Evolutionary conservation across 164 flowering plant species (phyloP).

Genomic region (Cinnamomum chago): DNA sequence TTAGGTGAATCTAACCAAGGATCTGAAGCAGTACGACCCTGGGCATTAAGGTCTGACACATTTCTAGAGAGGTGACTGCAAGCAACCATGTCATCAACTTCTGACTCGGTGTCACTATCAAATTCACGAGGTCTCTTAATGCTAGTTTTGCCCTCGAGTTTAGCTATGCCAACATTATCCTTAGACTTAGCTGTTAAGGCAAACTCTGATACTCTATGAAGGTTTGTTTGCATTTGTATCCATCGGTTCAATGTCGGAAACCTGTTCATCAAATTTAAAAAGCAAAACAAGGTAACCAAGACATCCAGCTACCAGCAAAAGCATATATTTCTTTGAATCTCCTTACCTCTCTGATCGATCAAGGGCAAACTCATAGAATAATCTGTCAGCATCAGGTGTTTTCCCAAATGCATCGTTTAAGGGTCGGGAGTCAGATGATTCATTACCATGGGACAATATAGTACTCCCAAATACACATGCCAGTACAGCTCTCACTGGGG

Average conservation of each 20-base stretch:
- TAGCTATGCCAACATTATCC: conserved; percentile 31
- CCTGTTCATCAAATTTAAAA: conserved; percentile 38
- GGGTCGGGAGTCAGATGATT: conserved; percentile 49
- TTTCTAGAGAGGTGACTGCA: conserved; percentile 30
- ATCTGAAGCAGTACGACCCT: conserved; percentile 31
- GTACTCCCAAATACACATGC: conserved; percentile 96
- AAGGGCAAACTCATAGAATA: conserved; percentile 93
- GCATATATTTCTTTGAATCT: conserved; percentile 6
- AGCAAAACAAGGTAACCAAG: conserved; percentile 1
- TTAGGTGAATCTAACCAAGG: conserved; percentile 36
- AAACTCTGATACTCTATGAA: conserved; percentile 89
- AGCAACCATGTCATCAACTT: conserved; percentile 56
- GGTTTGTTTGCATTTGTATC: conserved; percentile 98
- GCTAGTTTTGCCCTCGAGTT: conserved; percentile 39
- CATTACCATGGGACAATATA: conserved; percentile 61
- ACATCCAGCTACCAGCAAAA: neutral
- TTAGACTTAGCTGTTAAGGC: conserved; percentile 46
- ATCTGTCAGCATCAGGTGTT: conserved; percentile 68
- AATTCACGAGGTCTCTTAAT: conserved; percentile 67
- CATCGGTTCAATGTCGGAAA: conserved; percentile 96
- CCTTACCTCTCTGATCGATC: conserved; percentile 94
- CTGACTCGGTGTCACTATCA: conserved; percentile 87
- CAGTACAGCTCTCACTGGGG: conserved; percentile 89
- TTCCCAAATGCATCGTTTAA: conserved; percentile 43
- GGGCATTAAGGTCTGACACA: conserved; percentile 34